A percentile compares a stretch with the other conserved stretches of the same genome.
These are phyloP conservation scores for Teunomyces funiuensis DNA, from an alignment of 805 yeast species.

Conservation along the genomic window DNA sequence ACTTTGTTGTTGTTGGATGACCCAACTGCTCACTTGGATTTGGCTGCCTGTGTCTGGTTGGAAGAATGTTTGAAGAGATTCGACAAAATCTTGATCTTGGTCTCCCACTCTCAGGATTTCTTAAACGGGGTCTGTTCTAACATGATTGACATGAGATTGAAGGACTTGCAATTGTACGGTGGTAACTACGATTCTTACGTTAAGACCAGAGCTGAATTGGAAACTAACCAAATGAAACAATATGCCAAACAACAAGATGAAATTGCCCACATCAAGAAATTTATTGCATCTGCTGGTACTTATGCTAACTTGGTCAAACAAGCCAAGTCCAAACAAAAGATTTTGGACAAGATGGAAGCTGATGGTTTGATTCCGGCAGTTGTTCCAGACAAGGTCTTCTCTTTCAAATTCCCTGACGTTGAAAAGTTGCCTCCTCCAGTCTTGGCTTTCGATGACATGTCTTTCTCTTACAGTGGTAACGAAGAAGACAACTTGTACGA, in stretches of 20 bases:
- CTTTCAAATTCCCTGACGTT: slow-evolving; percentile 91
- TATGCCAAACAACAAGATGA: slow-evolving; percentile 98
- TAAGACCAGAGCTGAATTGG: slow-evolving; percentile 91
- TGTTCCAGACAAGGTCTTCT: slow-evolving; percentile 87
- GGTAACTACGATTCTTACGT: slow-evolving; percentile 98
- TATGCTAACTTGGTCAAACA: slow-evolving; percentile 98
- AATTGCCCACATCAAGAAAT: slow-evolving; percentile 96
- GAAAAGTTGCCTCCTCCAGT: slow-evolving; percentile 99
- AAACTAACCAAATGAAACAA: slow-evolving; percentile 97
- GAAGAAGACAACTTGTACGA: slow-evolving; percentile 86
- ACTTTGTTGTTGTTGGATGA: slow-evolving; percentile 92
- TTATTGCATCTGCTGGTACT: slow-evolving; percentile 99
- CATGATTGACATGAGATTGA: slow-evolving; percentile 95
- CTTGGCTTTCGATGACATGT: slow-evolving; percentile 90
- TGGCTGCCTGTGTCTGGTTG: slow-evolving; percentile 99
- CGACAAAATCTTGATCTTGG: slow-evolving; percentile 90
- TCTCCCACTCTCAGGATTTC: slow-evolving; percentile 99
- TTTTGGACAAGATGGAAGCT: slow-evolving; percentile 99
- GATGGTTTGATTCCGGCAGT: slow-evolving; percentile 95
- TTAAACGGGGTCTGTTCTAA: slow-evolving; percentile 96
- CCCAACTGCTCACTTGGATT: slow-evolving; percentile 98
- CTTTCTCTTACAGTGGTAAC: slow-evolving; percentile 85
- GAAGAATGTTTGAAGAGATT: slow-evolving; percentile 95
- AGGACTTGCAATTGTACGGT: slow-evolving; percentile 76
- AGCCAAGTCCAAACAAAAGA: slow-evolving; percentile 99